Percentiles rank a stretch among this genome's conserved stretches.
These are phyloP conservation scores for Eucalyptus urophylla DNA, from an alignment of 345 rosid species.

Conservation along the genomic window DNA sequence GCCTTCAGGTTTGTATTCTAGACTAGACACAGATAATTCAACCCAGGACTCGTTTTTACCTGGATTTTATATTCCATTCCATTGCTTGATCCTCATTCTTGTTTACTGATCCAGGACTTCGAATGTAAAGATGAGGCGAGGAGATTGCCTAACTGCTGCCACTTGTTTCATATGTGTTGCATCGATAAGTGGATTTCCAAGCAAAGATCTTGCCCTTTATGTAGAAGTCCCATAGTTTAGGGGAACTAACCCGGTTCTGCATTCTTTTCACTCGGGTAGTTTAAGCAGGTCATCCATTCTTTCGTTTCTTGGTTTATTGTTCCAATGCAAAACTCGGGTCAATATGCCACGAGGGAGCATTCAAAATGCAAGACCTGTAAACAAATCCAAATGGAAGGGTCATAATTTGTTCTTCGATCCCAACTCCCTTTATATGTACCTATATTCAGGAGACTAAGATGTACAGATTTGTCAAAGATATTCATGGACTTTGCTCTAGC, in stretches of 20 bases:
- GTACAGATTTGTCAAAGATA: not conserved
- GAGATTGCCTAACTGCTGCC: conserved; percentile 13
- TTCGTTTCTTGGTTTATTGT: not conserved
- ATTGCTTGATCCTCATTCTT: not conserved
- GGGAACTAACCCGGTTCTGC: not conserved
- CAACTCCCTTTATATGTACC: not conserved
- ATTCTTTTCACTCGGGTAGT: not conserved
- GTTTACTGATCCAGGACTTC: conserved; percentile 6
- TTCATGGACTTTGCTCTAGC: not conserved
- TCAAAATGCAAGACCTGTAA: not conserved
- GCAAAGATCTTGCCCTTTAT: conserved; percentile 22
- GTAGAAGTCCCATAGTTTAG: not conserved
- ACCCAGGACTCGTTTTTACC: not conserved
- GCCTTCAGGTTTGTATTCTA: conserved; percentile 23
- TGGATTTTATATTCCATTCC: not conserved
- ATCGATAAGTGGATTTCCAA: conserved; percentile 9
- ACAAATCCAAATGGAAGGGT: not conserved
- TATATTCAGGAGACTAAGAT: not conserved
- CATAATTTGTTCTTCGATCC: not conserved
- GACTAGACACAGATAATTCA: not conserved
- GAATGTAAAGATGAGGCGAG: not conserved
- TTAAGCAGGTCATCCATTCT: not conserved
- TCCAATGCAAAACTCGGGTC: not conserved
- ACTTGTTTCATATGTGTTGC: conserved; percentile 12
- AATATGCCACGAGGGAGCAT: not conserved